A percentile compares a stretch with the other conserved stretches of the same genome.
phyloP scores from a whole-genome alignment of 2,329 filamentous ascomycete species.

The Exophiala oligosperma region DNA sequence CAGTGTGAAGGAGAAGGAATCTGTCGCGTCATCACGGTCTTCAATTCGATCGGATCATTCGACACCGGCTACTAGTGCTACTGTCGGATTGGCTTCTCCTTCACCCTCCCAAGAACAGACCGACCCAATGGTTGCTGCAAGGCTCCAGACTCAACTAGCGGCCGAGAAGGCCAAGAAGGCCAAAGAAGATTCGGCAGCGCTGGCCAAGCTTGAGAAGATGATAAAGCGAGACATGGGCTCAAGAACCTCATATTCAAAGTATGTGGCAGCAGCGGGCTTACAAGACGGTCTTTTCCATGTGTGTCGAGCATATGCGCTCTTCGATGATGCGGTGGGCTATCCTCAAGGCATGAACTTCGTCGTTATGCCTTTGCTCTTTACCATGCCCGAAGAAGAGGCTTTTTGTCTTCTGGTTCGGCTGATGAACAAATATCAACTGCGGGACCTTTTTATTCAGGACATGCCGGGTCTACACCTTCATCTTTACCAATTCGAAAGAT shows the following conservation, averaged over 20 bases:
- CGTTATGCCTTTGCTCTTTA: slow-evolving; percentile 93
- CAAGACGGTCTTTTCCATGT: slow-evolving; percentile 94
- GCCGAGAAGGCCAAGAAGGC: slow-evolving; percentile 74
- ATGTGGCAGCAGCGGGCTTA: slow-evolving; percentile 83
- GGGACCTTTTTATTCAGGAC: slow-evolving; percentile 89
- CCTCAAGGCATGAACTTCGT: slow-evolving; percentile 99
- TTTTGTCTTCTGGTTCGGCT: slow-evolving; percentile 89
- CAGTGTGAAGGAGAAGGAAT: slow-evolving; percentile 65
- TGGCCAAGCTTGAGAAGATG: slow-evolving; percentile 84
- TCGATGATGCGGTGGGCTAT: slow-evolving; percentile 91
- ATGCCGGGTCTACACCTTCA: slow-evolving; percentile 95
- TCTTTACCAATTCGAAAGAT: slow-evolving; percentile 90
- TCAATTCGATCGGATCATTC: slow-evolving; percentile 80
- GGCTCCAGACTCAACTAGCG: slow-evolving; percentile 63
- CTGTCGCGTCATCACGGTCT: slow-evolving; percentile 74
- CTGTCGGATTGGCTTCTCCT: slow-evolving; percentile 55
- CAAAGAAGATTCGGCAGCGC: slow-evolving; percentile 70
- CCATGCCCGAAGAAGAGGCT: slow-evolving; percentile 97
- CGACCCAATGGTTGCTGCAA: slow-evolving; percentile 58
- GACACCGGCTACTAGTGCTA: slow-evolving; percentile 56
- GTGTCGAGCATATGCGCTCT: slow-evolving; percentile 96
- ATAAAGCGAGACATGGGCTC: slow-evolving; percentile 90
- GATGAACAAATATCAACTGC: slow-evolving; percentile 94
- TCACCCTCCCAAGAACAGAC: slow-evolving; percentile 60
- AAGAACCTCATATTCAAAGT: slow-evolving; percentile 94